Evolutionary conservation across 805 yeast genomes (phyloP).

Genomic region (Ogataea paraovalis): DNA sequence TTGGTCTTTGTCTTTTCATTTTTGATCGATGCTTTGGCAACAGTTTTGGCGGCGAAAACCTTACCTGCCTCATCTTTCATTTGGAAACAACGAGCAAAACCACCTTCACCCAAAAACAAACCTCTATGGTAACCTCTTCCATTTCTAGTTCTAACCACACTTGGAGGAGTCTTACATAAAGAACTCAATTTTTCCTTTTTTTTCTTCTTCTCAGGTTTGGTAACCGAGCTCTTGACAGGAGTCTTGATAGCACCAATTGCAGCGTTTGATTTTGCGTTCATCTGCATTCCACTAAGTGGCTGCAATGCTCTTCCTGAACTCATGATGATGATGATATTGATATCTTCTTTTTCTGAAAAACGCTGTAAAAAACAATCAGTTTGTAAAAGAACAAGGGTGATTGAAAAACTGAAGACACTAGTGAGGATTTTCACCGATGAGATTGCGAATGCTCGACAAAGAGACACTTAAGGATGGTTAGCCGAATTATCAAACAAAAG

Average conservation of each 20-base stretch:
- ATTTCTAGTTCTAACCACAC: slow-evolving; percentile 78
- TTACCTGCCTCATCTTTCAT: slow-evolving; percentile 87
- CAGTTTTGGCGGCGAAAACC: slow-evolving; percentile 93
- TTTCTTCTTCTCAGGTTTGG: slow-evolving; percentile 45
- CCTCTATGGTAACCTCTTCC: slow-evolving; percentile 93
- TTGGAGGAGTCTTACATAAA: slow-evolving; percentile 94
- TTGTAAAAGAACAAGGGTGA: no score
- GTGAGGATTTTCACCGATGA: no score
- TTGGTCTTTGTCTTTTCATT: slow-evolving; percentile 85
- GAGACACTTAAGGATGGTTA: no score
- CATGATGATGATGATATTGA: slow-evolving; percentile 16
- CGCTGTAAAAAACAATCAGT: no score
- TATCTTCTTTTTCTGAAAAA: no score
- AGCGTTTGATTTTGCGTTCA: slow-evolving; percentile 40
- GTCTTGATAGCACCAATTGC: slow-evolving; percentile 29
- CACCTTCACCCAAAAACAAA: slow-evolving; percentile 92
- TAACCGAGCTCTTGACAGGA: slow-evolving; percentile 37
- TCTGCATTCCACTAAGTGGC: slow-evolving; percentile 49
- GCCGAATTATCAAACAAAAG: no score
- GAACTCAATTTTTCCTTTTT: slow-evolving; percentile 87
- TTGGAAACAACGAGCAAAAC: slow-evolving; percentile 97
- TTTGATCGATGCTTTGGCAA: slow-evolving; percentile 91
- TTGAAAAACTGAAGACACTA: no score
- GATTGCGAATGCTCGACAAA: no score
- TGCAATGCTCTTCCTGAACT: slow-evolving; percentile 43